These are phyloP conservation scores for Pythium aphanidermatum DNA, from an alignment of 352 stramenopile genomes.

Conservation along the genomic window DNA sequence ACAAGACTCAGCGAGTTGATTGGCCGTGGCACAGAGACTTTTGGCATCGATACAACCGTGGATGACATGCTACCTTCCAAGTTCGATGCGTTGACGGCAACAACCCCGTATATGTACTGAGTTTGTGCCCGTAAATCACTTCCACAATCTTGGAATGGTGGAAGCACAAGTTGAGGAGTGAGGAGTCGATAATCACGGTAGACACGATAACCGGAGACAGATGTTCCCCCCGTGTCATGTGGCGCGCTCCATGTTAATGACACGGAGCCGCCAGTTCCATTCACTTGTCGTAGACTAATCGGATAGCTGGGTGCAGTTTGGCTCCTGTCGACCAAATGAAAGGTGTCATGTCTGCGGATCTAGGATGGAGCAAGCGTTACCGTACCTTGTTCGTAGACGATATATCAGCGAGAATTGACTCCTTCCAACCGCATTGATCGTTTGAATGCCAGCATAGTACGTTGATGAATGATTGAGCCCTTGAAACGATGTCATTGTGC, in stretches of 20 bases:
- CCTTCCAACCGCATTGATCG: conserved; percentile 30
- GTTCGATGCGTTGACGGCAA: conserved; percentile 30
- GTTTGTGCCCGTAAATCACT: conserved; percentile 22
- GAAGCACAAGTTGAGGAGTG: conserved; percentile 18
- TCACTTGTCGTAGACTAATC: conserved; percentile 17
- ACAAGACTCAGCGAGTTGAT: conserved; percentile 19
- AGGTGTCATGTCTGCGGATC: too few species aligned
- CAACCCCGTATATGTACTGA: conserved; percentile 41
- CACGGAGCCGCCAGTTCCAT: conserved; percentile 36
- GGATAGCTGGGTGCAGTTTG: conserved; percentile 34
- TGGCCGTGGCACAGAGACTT: conserved; percentile 22
- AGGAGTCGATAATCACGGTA: conserved; percentile 52
- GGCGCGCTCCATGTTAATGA: conserved; percentile 36
- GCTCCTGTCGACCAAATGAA: conserved; percentile 15
- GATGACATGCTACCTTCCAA: conserved; percentile 31
- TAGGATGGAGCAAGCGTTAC: too few species aligned
- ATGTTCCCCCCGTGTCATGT: conserved; percentile 23
- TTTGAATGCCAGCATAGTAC: conserved; percentile 52
- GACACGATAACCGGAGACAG: conserved; percentile 41
- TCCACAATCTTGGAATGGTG: conserved; percentile 44
- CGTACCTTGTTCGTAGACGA: conserved; percentile 34
- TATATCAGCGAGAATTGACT: conserved; percentile 26
- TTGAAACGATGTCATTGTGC: conserved; percentile 34
- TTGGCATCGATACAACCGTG: conserved; percentile 19
- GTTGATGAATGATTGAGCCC: conserved; percentile 36